These are phyloP conservation scores for Lactarius tabidus DNA, from an alignment of 768 basidiomycete genomes.

Conservation along the genomic window DNA sequence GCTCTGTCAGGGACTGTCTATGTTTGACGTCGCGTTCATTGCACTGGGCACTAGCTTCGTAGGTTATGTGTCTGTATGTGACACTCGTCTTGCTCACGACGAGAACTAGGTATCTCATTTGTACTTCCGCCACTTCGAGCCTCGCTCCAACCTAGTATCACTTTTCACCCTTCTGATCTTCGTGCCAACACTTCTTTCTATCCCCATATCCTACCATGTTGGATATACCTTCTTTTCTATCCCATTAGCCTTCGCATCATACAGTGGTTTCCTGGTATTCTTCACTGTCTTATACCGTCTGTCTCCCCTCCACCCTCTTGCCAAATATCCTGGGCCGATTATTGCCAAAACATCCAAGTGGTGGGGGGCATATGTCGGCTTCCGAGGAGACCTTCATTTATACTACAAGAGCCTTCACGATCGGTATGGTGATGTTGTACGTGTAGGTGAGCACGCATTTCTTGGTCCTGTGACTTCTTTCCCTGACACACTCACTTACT, in stretches of 20 bases:
- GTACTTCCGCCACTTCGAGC: conserved; percentile 13
- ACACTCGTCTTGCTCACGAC: not conserved
- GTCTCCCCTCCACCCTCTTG: conserved; percentile 52
- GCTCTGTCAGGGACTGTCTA: not conserved
- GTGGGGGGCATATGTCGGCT: conserved; percentile 35
- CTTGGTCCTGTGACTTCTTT: not conserved
- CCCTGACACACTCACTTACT: not conserved
- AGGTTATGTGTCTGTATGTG: not conserved
- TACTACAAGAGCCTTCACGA: conserved; percentile 32
- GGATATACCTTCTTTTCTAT: not conserved
- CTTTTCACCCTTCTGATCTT: conserved; percentile 3
- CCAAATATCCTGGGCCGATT: conserved; percentile 47
- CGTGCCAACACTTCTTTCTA: conserved; percentile 8
- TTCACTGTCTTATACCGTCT: conserved; percentile 39
- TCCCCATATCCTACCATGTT: not conserved
- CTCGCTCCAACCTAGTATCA: not conserved
- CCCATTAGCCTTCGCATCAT: conserved; percentile 8
- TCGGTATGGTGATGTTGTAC: conserved; percentile 36
- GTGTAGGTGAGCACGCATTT: conserved; percentile 33
- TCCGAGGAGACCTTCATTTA: conserved; percentile 36
- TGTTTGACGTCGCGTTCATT: not conserved
- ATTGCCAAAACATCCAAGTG: conserved; percentile 42
- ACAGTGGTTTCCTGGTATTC: not conserved
- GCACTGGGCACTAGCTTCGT: conserved; percentile 7
- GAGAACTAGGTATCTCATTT: not conserved